These are phyloP conservation scores for Epichloe sibirici DNA, from an alignment of 2,329 filamentous ascomycete genomes.

Conservation along the genomic window DNA sequence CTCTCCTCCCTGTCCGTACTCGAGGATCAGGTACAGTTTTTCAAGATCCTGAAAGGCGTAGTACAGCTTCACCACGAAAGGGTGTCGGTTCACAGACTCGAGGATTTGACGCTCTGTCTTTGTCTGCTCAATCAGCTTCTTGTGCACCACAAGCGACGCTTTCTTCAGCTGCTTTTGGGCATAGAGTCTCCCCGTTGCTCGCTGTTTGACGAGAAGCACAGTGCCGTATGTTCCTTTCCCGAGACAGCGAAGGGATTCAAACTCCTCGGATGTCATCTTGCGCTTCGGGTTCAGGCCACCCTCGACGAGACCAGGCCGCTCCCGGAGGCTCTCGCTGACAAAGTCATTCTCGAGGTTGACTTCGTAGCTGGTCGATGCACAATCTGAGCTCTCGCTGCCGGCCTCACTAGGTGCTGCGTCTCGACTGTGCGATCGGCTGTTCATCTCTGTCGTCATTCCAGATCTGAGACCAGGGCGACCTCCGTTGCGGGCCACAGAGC, in stretches of 20 bases:
- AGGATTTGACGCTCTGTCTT: constrained; percentile 93
- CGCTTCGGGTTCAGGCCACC: constrained; percentile 44
- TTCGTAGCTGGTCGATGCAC: constrained; percentile 64
- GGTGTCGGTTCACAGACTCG: constrained; percentile 90
- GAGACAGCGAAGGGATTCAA: constrained; percentile 79
- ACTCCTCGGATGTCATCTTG: constrained; percentile 89
- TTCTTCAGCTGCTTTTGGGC: constrained; percentile 99
- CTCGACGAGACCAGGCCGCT: constrained; percentile 33
- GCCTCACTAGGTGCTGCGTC: constrained; percentile 41
- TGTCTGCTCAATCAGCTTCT: constrained; percentile 91
- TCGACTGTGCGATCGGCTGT: constrained; percentile 41
- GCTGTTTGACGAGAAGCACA: constrained; percentile 85
- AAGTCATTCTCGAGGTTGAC: constrained; percentile 78
- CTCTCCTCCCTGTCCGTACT: constrained; percentile 95
- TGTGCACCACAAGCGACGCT: constrained; percentile 87
- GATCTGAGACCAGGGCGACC: constrained; percentile 22
- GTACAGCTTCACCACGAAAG: constrained; percentile 95
- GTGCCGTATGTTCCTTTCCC: constrained; percentile 96
- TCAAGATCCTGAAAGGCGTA: constrained; percentile 98
- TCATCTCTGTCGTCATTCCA: constrained; percentile 42
- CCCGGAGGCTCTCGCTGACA: constrained; percentile 51
- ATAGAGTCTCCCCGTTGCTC: constrained; percentile 73
- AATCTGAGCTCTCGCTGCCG: constrained; percentile 52
- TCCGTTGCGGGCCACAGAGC: constrained; percentile 42
- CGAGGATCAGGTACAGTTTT: constrained; percentile 92